These are phyloP conservation scores for Venturia oleaginea DNA, from an alignment of 2,329 filamentous ascomycete species.

Conservation along the genomic window DNA sequence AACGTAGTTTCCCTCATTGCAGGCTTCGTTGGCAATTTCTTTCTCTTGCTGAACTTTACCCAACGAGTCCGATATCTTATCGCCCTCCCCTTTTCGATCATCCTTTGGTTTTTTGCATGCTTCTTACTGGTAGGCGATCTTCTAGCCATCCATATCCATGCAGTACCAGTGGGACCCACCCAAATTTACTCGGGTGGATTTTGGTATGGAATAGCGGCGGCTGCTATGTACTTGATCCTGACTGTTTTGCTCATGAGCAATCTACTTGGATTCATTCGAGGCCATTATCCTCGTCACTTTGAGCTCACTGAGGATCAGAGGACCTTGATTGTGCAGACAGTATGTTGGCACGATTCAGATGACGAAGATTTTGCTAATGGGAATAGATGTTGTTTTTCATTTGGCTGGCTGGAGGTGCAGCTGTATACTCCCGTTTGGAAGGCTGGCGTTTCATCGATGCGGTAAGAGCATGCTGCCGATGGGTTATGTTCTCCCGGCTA, in stretches of 20 bases:
- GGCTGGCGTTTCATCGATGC: conserved; percentile 12
- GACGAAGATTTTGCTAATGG: neutral
- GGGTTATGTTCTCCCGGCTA: neutral
- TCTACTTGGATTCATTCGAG: conserved; percentile 10
- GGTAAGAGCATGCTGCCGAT: neutral
- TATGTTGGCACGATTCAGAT: neutral
- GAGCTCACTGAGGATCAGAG: conserved; percentile 10
- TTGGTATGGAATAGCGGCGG: conserved; percentile 12
- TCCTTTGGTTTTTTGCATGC: conserved; percentile 11
- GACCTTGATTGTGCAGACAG: conserved; percentile 12
- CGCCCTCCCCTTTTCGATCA: conserved; percentile 5
- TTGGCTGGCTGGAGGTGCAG: conserved; percentile 12
- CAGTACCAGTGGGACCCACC: neutral
- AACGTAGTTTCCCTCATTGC: conserved; percentile 12
- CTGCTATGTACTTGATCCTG: conserved; percentile 8
- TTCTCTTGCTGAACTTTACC: conserved; percentile 13
- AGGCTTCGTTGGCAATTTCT: conserved; percentile 11
- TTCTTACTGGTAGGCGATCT: conserved; percentile 7
- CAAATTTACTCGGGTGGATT: conserved; percentile 7
- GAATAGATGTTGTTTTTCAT: conserved; percentile 12
- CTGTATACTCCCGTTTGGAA: conserved; percentile 9
- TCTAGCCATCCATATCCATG: conserved; percentile 8
- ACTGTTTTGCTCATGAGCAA: conserved; percentile 2
- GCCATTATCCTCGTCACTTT: conserved; percentile 13
- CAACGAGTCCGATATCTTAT: conserved; percentile 11